phyloP scores from a whole-genome alignment of 495 filamentous ascomycete genomes.

The Xylaria venustula region DNA sequence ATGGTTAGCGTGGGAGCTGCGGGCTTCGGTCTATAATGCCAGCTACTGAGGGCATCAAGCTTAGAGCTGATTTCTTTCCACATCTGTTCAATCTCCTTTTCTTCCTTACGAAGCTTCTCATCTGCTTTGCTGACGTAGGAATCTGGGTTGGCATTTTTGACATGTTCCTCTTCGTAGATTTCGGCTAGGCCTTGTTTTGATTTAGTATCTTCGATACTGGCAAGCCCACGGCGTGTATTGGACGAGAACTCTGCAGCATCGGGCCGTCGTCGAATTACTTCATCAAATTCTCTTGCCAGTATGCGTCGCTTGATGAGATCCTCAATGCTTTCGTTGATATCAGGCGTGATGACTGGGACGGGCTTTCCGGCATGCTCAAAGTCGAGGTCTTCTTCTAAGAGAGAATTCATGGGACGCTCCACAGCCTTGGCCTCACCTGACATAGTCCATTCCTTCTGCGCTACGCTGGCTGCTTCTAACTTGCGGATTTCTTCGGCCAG shows the following conservation, averaged over 20 bases:
- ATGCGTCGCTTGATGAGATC: slow-evolving; percentile 93
- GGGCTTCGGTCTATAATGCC: slow-evolving; percentile 92
- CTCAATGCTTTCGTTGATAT: slow-evolving; percentile 89
- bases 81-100: slow-evolving; percentile 77
- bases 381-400: slow-evolving; percentile 92
- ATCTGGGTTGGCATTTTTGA: slow-evolving; percentile 72
- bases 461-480: slow-evolving; percentile 84
- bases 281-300: slow-evolving; percentile 87
- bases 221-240: slow-evolving; percentile 58
- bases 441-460: slow-evolving; percentile 88
- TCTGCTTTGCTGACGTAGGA: slow-evolving; percentile 75
- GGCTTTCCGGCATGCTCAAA: slow-evolving; percentile 97
- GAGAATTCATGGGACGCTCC: slow-evolving; percentile 82
- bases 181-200: slow-evolving; percentile 83
- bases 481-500: slow-evolving; percentile 85
- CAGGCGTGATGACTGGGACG: slow-evolving; percentile 89
- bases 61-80: slow-evolving; percentile 81
- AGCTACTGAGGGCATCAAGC: slow-evolving; percentile 85
- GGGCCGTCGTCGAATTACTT: slow-evolving; percentile 81
- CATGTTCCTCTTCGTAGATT: slow-evolving; percentile 90
- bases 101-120: slow-evolving; percentile 77
- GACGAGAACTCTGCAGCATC: slow-evolving; percentile 56
- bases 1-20: slow-evolving; percentile 76
- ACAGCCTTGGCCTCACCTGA: slow-evolving; percentile 82
- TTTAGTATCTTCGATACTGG: slow-evolving; percentile 87